phyloP scores from a whole-genome alignment of 352 stramenopile genomes.

The Globisporangium ultimum region DNA sequence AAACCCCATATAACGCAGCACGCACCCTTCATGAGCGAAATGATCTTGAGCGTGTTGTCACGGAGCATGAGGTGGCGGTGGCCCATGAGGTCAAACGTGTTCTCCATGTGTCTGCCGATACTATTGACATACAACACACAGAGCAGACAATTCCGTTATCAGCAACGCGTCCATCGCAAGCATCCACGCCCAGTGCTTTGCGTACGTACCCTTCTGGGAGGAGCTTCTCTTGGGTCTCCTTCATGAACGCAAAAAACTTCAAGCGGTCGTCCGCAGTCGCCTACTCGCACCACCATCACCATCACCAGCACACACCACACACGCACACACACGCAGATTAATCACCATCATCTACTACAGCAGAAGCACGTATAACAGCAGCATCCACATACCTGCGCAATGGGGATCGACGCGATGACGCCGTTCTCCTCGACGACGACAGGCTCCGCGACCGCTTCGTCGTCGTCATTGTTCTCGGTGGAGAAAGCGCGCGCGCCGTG shows the following conservation, averaged over 20 bases:
- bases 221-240: conserved; percentile 73
- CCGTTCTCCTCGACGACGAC: conserved; percentile 26
- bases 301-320: neutral
- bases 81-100: conserved; percentile 79
- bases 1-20: neutral
- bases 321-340: neutral
- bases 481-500: conserved; percentile 32
- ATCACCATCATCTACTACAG: too few species aligned
- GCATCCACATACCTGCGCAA: conserved; percentile 39
- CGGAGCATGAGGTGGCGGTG: conserved; percentile 85
- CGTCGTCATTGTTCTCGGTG: conserved; percentile 19
- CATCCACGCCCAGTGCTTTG: neutral
- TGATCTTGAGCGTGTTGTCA: conserved; percentile 71
- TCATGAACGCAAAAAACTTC: conserved; percentile 79
- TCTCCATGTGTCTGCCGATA: conserved; percentile 66
- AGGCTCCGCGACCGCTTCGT: conserved; percentile 12
- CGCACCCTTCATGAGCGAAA: conserved; percentile 67
- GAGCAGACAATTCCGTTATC: neutral
- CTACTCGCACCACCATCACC: conserved; percentile 17
- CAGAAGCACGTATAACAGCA: neutral
- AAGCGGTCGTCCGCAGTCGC: conserved; percentile 53
- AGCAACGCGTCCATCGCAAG: neutral
- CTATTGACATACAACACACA: conserved; percentile 14
- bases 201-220: conserved; percentile 56
- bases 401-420: conserved; percentile 53